Base-by-base conservation (phyloP, 352 stramenopile genomes). In the Phytophthora podocarpi region DNA sequence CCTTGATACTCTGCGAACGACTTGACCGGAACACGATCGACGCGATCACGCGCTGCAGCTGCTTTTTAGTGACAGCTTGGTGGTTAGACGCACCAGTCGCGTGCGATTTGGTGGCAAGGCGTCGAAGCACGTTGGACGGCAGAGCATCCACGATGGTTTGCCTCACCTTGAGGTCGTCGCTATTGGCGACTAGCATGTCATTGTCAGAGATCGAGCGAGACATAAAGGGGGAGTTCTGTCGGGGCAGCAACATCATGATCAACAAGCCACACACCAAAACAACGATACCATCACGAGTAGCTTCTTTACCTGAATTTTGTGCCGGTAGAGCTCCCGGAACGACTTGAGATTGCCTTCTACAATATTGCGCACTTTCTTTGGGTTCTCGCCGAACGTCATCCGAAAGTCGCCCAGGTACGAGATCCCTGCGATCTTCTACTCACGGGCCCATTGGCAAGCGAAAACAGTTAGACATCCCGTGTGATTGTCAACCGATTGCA, bases 301-400 rank as follows among this genome's bases (percentile, higher is more conserved):
- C 18, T 20, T 4, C 53, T 31, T 59, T 59, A 95, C 87, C 74
- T 87, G 48, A 50, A 97, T 84, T 36, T 91, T 86, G 48, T 72
- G 67, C 9, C 72, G 56, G 63, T 97, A 97, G 23, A 97, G 66
- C 26, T 84, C 50, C 34, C 72, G 70, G 54, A 97, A 96, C 6
- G 67, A 74, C 23, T 77, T 75, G 24, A 91, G 74, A 67, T 94
- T 96, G 58, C 85, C 81, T n/a, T 85, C 78, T 20, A 97, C 89
- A 63, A 97, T 97, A 59, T 97, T 97, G 57, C 85, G 82, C 20
- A 97, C 89, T 49, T 97, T 97, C 53, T 90, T 90, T 5, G 88
- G 89, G 61, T 97, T 96, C 64, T 97, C 89, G 7, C 87, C 87
- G 59, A 97, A 96, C 24, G 72, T 85, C 89, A 97, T 97, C 30